Conservation (phyloP, 805 yeast species). For the Ogataea sp. region DNA sequence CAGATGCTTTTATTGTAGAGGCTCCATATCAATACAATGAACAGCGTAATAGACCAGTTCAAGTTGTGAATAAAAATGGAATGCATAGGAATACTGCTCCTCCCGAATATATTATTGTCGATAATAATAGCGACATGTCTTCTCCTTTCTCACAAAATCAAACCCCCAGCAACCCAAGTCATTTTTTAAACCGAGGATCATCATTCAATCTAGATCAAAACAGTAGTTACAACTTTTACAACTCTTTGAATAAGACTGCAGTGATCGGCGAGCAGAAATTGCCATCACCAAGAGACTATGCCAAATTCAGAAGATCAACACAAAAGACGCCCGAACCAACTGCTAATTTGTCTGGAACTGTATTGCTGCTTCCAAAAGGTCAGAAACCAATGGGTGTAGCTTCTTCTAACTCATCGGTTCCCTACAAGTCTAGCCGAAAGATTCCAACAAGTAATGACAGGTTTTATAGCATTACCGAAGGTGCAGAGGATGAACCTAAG, state of each 20-base stretch:
- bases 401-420: not conserved
- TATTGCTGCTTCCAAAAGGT: conserved; percentile 40
- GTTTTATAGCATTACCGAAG: not conserved
- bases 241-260: conserved; percentile 14
- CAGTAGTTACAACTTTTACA: not conserved
- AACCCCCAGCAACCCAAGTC: not conserved
- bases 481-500: not conserved
- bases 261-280: conserved; percentile 20
- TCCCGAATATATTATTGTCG: not conserved
- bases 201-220: conserved; percentile 4
- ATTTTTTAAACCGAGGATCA: not conserved
- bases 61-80: not conserved
- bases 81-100: not conserved
- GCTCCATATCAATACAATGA: conserved; percentile 19
- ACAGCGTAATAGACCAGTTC: too few relatives aligned
- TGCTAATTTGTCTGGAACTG: conserved; percentile 28
- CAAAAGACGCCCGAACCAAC: conserved; percentile 10
- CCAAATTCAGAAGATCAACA: conserved; percentile 9
- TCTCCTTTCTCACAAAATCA: not conserved
- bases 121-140: not conserved
- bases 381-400: not conserved
- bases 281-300: conserved; percentile 21
- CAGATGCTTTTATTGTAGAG: conserved; percentile 58
- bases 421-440: not conserved
- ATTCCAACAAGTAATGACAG: not conserved